Conservation (phyloP, 2,329 filamentous ascomycete species). For the Xylariaceae sp. region DNA sequence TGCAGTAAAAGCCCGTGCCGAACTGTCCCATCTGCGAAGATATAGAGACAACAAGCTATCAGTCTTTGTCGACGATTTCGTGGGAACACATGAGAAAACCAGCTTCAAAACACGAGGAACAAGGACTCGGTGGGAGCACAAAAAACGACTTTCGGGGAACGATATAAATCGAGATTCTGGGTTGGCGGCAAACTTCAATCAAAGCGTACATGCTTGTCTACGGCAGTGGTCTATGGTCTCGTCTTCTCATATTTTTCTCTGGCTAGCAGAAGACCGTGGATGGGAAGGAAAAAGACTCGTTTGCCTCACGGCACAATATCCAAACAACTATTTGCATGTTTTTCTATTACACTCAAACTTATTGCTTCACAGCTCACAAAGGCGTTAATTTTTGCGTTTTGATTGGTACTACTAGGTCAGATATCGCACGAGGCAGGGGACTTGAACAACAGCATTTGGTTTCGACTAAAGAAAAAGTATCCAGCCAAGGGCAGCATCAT, state of each 20-base stretch:
- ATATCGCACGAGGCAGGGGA: constrained; percentile 20
- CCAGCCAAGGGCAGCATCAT: neutral
- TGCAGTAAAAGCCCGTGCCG: neutral
- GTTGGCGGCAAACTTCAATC: constrained; percentile 41
- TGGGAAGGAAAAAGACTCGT: constrained; percentile 43
- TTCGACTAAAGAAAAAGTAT: constrained; percentile 16
- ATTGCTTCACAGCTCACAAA: constrained; percentile 14
- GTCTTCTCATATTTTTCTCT: constrained; percentile 22
- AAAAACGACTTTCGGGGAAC: neutral
- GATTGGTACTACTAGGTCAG: constrained; percentile 10
- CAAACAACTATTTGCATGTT: constrained; percentile 31
- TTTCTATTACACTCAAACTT: constrained; percentile 30
- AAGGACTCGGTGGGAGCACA: neutral
- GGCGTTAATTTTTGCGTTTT: constrained; percentile 19
- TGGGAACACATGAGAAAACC: neutral
- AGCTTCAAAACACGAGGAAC: constrained; percentile 18
- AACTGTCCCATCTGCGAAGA: neutral
- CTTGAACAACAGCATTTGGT: constrained; percentile 6
- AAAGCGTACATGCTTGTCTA: constrained; percentile 35
- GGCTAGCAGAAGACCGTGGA: constrained; percentile 21
- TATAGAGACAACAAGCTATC: neutral
- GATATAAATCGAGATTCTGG: constrained; percentile 21
- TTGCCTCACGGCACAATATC: constrained; percentile 46
- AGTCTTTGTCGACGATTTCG: neutral
- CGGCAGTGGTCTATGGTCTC: constrained; percentile 6